Evolutionary conservation across 1,284 basidiomycete species (phyloP), one percentile per base, ranked within the genome.

Genomic region (Sanguinoderma infundibulare): DNA sequence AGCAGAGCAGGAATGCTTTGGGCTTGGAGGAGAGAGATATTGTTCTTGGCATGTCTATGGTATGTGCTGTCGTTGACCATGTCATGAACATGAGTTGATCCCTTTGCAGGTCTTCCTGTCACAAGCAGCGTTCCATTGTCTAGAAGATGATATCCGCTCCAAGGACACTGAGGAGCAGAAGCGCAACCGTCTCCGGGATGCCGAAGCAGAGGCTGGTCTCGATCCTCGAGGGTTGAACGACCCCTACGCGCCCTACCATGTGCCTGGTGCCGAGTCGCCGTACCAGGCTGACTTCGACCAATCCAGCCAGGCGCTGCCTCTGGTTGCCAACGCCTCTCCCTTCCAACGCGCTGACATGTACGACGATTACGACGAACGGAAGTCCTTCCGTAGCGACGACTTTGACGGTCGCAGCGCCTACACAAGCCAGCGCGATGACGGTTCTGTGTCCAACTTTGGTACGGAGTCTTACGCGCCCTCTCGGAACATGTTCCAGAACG

Each of bases 381-480:
- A 89, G 70, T 91, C 90, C 0, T 77, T 91, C 56, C 83, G 84
- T n/a, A 88, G 86, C 54, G 90, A 93, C 20, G 88, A 93, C 62
- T 91, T 85, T 62, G 92, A 95, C 67, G 85, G 81, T 3, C 85
- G 86, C 3, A 93, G 90, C 70, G 83, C 88, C 44, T 81, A 90
- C 55, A 92, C 89, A 0, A 90, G 87, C 62, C 83, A 89, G 57
- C 84, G 87, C 42, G 93, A 94, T 61, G 93, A 96, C 59, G 94
- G 95, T 52, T 84, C 87, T 0, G 81, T 83, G 53, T 95, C 92
- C 0, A 89, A 92, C 68, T 87, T 92, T 61, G 94, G 92, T 6
- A 93, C 92, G 1, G 95, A 96, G 70, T 91, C 90, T 0, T 98
- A 98, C 70, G 95, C 95, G 0, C 96, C 95, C 0, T 96, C 94